Percentiles rank a stretch among this genome's conserved stretches.
phyloP scores from a whole-genome alignment of 2,329 filamentous ascomycete genomes.

The Amphichorda felina region DNA sequence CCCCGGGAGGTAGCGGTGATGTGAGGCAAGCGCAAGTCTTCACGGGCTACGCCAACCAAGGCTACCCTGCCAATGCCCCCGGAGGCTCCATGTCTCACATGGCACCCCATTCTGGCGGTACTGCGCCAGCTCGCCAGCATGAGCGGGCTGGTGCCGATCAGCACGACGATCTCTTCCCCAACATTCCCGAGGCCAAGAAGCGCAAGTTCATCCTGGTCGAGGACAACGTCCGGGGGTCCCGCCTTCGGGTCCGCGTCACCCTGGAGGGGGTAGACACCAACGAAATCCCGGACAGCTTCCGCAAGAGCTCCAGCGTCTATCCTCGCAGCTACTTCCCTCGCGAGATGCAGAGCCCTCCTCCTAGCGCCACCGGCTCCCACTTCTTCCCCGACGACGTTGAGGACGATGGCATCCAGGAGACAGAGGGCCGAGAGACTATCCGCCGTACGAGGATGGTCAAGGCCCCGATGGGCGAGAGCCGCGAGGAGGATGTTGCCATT shows the following conservation, averaged over 20 bases:
- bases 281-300: conserved; percentile 92
- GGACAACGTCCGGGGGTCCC: conserved; percentile 67
- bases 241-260: conserved; percentile 81
- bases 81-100: conserved; percentile 55
- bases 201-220: conserved; percentile 96
- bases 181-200: conserved; percentile 80
- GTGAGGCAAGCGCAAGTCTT: conserved; percentile 67
- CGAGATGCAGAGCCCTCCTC: conserved; percentile 81
- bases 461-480: conserved; percentile 56
- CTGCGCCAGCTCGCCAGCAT: conserved; percentile 22
- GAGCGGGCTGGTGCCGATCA: conserved; percentile 40
- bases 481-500: conserved; percentile 60
- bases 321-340: conserved; percentile 86
- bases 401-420: conserved; percentile 40
- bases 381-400: conserved; percentile 60
- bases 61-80: conserved; percentile 34
- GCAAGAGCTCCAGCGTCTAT: conserved; percentile 79
- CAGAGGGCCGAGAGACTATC: conserved; percentile 32
- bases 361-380: conserved; percentile 59
- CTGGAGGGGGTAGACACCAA: conserved; percentile 90
- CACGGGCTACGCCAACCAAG: conserved; percentile 53
- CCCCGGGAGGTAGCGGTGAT: conserved; percentile 42
- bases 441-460: conserved; percentile 35
- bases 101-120: conserved; percentile 21
- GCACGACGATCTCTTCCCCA: conserved; percentile 67